Evolutionary conservation across 2,329 filamentous ascomycete genomes (phyloP), one percentile per base, ranked within the genome.

Genomic region (Fusarium pseudocircinatum): DNA sequence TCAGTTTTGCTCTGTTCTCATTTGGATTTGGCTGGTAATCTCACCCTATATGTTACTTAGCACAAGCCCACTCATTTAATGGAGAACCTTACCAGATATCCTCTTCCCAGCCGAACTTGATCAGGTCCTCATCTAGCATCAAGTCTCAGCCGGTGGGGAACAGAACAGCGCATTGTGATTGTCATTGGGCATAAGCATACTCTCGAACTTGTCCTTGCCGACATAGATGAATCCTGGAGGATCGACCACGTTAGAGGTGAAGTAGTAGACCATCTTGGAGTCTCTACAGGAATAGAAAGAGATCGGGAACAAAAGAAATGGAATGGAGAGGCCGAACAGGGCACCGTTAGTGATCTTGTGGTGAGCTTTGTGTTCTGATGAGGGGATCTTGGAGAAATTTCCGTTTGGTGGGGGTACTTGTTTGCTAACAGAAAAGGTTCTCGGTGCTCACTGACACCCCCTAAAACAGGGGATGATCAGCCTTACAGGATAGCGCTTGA

Each of bases 171-270:
- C 49, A 50, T 54, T 60, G 60, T 43, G 46, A 40, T 42, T 66
- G 63, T 63, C 32, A 54, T 28, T 54, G 37, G 64, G 64, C 61
- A 72, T 69, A 28, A 34, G 77, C 92, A 80, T 87, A 98, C 96
- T 99, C 87, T 99, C 96, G 78, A 96, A 95, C 85, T 99, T 99
- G 87, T 99, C 96, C 84, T 98, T 99, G 83, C 96, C 96, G 67
- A 98, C 94, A 82, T 99, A 99, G 79, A 99, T 91, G 81, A 92
- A 95, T 46, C 94, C 96, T 37, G 94, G 82, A 4, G 96, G 96
- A 18, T 91, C 88, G 43, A 97, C 94, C 46, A 91, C 90, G 70
- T 90, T 96, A 32, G 96, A 98, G 2, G 91, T 96, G 82, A 96
- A 98, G 83, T 98, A 98, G 85, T 93, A 97, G 52, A 99, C 96